Conservation (phyloP, 345 rosid genomes). For the Salix caprea region DNA sequence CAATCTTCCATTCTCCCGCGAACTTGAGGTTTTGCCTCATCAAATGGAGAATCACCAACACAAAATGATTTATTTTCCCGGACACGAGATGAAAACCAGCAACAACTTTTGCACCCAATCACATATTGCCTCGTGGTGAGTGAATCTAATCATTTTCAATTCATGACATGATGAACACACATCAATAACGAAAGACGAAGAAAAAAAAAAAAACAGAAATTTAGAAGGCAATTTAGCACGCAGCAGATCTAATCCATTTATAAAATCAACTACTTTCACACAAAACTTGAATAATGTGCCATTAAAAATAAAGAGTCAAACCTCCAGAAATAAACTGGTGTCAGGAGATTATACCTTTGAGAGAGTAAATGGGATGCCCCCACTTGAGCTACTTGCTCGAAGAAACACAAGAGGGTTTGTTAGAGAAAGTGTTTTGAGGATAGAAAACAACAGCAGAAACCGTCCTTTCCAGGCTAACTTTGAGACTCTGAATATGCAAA, state of each 20-base stretch:
- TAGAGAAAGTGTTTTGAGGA: slow-evolving; percentile 13
- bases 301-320: neutral
- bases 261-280: neutral
- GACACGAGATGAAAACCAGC: neutral
- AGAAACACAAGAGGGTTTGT: slow-evolving; percentile 12
- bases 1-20: neutral
- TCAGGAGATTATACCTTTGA: slow-evolving; percentile 32
- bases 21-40: neutral
- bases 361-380: slow-evolving; percentile 12
- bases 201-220: neutral
- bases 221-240: neutral
- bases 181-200: neutral
- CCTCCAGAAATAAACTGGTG: neutral
- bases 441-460: slow-evolving; percentile 27
- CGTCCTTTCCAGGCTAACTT: slow-evolving; percentile 27
- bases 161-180: neutral
- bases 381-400: slow-evolving; percentile 29
- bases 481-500: slow-evolving; percentile 16
- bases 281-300: neutral
- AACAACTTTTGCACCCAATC: neutral
- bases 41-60: neutral
- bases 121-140: neutral
- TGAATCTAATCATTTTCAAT: neutral
- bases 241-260: neutral
- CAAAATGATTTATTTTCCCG: neutral